Percentiles rank a stretch among this genome's conserved stretches.
These are phyloP conservation scores for Coprinopsis sp. DNA, from an alignment of 768 basidiomycete species.

Conservation along the genomic window DNA sequence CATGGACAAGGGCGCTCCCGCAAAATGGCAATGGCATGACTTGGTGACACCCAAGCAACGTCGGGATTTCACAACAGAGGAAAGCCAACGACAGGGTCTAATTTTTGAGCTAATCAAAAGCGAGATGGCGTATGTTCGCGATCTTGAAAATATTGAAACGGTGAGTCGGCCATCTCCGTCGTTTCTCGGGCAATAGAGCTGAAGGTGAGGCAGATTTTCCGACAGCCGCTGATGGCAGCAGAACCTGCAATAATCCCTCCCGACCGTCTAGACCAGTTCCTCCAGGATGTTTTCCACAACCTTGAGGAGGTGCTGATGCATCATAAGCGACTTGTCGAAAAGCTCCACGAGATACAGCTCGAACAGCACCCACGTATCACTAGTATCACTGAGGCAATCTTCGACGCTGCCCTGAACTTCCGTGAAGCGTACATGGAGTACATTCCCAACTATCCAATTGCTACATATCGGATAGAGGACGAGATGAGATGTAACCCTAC, in stretches of 20 bases:
- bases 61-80: slow-evolving; percentile 60
- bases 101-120: slow-evolving; percentile 95
- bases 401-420: slow-evolving; percentile 90
- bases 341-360: slow-evolving; percentile 80
- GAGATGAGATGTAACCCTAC: slow-evolving; percentile 78
- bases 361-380: slow-evolving; percentile 81
- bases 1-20: slow-evolving; percentile 75
- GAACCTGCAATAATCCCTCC: slow-evolving; percentile 76
- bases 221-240: slow-evolving; percentile 64
- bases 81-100: slow-evolving; percentile 64
- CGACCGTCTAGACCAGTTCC: slow-evolving; percentile 69
- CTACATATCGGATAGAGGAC: slow-evolving; percentile 81
- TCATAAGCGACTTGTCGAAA: slow-evolving; percentile 71
- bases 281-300: slow-evolving; percentile 88
- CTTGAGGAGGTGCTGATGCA: slow-evolving; percentile 70
- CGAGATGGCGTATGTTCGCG: slow-evolving; percentile 93
- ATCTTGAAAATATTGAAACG: slow-evolving; percentile 78
- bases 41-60: slow-evolving; percentile 64
- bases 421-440: slow-evolving; percentile 91
- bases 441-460: slow-evolving; percentile 89
- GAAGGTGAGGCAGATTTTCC: slow-evolving; percentile 68
- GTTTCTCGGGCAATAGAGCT: too few relatives aligned
- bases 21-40: slow-evolving; percentile 88
- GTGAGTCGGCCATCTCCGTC: slow-evolving; percentile 49
- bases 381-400: slow-evolving; percentile 77